Percentiles rank a stretch among this genome's conserved stretches.
phyloP scores from a whole-genome alignment of 2,329 filamentous ascomycete species.

The Nemania bipapillata region DNA sequence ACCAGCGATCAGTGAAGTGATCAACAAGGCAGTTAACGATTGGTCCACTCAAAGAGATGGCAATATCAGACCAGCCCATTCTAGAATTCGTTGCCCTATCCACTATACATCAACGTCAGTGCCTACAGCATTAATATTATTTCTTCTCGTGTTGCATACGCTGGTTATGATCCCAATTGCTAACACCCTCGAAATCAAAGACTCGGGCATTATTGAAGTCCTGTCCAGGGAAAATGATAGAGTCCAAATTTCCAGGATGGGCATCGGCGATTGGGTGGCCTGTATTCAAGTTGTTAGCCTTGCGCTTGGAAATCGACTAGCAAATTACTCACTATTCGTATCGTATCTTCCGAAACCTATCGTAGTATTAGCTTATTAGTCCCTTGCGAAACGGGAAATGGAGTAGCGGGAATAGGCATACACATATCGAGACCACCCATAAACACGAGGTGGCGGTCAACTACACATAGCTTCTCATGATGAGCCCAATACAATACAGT shows the following conservation, averaged over 20 bases:
- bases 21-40: slow-evolving; percentile 78
- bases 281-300: slow-evolving; percentile 44
- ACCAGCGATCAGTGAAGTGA: slow-evolving; percentile 87
- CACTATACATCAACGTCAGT: slow-evolving; percentile 57
- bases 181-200: slow-evolving; percentile 81
- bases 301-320: background rate
- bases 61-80: slow-evolving; percentile 94
- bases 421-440: slow-evolving; percentile 92
- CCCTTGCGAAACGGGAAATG: background rate
- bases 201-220: slow-evolving; percentile 92
- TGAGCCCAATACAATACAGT: slow-evolving; percentile 92
- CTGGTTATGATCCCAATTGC: slow-evolving; percentile 86
- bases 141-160: slow-evolving; percentile 52
- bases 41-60: slow-evolving; percentile 77
- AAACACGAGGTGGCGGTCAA: slow-evolving; percentile 83
- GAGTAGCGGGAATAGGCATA: slow-evolving; percentile 48
- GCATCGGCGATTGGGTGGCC: slow-evolving; percentile 83
- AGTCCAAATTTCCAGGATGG: slow-evolving; percentile 79
- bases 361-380: slow-evolving; percentile 40
- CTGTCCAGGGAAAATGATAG: slow-evolving; percentile 85
- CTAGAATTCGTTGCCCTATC: slow-evolving; percentile 81
- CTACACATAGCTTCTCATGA: slow-evolving; percentile 87
- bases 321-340: slow-evolving; percentile 70
- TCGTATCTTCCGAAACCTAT: slow-evolving; percentile 85
- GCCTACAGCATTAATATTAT: background rate